A percentile compares a stretch with the other conserved stretches of the same genome.
These are phyloP conservation scores for Salix brachista DNA, from an alignment of 345 rosid species.

Conservation along the genomic window DNA sequence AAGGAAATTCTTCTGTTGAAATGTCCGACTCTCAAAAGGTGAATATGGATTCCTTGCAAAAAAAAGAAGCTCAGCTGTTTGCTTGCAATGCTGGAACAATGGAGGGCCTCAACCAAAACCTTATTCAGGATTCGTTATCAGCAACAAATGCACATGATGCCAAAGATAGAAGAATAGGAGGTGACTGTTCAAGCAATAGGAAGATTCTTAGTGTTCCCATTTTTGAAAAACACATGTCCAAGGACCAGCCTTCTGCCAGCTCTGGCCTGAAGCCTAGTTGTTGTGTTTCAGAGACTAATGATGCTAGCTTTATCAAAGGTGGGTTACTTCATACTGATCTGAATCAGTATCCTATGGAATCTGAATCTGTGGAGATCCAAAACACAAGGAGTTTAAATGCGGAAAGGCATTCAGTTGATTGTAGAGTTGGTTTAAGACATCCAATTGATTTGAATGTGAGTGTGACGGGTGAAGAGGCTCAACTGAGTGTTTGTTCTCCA, in stretches of 20 bases:
- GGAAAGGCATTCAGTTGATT: constrained; percentile 13
- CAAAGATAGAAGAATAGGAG: constrained; percentile 26
- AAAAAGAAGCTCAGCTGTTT: constrained; percentile 29
- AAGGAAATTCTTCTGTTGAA: constrained; percentile 27
- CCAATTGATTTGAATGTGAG: constrained; percentile 62
- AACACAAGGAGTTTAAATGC: not conserved
- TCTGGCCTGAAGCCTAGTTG: constrained; percentile 4
- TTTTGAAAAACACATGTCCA: constrained; percentile 27
- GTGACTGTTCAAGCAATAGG: constrained; percentile 26
- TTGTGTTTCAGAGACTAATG: constrained; percentile 14
- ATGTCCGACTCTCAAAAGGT: constrained; percentile 34
- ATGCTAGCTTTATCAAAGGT: constrained; percentile 10
- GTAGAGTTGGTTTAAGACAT: constrained; percentile 23
- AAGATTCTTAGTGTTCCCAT: constrained; percentile 38
- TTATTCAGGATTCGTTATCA: constrained; percentile 35
- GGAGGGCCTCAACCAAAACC: constrained; percentile 23
- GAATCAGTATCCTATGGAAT: constrained; percentile 10
- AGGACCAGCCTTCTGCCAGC: constrained; percentile 23
- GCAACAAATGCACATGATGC: constrained; percentile 29
- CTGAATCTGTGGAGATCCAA: constrained; percentile 15
- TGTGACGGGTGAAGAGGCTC: constrained; percentile 35
- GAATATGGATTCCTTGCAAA: constrained; percentile 26
- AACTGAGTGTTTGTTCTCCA: constrained; percentile 22
- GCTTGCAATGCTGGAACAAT: constrained; percentile 24
- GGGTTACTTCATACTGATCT: constrained; percentile 15